Base-by-base conservation (phyloP, 257 asterid genomes). In the Gardenia jasminoides region DNA sequence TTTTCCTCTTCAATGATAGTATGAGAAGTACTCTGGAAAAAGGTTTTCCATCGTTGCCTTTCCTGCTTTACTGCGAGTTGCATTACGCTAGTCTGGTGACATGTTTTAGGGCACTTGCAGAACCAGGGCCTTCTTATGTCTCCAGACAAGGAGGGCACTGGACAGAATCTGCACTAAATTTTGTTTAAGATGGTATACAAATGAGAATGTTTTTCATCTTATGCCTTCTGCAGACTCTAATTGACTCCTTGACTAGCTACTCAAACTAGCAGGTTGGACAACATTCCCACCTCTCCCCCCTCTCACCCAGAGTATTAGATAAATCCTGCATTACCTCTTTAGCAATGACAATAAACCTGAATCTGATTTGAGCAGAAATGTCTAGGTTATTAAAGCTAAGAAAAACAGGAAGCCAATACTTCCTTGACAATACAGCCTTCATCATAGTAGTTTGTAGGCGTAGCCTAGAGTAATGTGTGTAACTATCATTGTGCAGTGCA, bases 91-190 rank as follows among this genome's bases (percentile, higher is more conserved):
- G 68, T 64, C 54, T 78, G 78, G 66, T 62, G 52, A 48, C 68
- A 67, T 46, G 70, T 75, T 77, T 41, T 77, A n/a, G 54, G 59
- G 81, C 80, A 44, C 77, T 61, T 74, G 71, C 31, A 76, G 79
- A 76, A 79, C 76, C 66, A n/a, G n/a, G 86, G 83, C 80, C 86
- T 79, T 81, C 41, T 81, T 59, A 46, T 72, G 74, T 80, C 39
- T 44, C 76, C 77, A 67, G 83, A 81, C 71, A 79, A 82, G 83
- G 83, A 59, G 68, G 75, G 36, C 68, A 80, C 79, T 64, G 77
- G 86, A 80, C 75, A 66, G 83, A 59, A 72, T 87, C 94, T 91
- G 96, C 80, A 83, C 78, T 31, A 48, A 56, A 81, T 47, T 36
- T 65, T 41, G 47, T 3, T 5, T 26, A 66, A 67, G 17, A 19